A percentile compares a stretch with the other conserved stretches of the same genome.
These are phyloP conservation scores for Salvia rosmarinus DNA, from an alignment of 257 asterid species.

Conservation along the genomic window DNA sequence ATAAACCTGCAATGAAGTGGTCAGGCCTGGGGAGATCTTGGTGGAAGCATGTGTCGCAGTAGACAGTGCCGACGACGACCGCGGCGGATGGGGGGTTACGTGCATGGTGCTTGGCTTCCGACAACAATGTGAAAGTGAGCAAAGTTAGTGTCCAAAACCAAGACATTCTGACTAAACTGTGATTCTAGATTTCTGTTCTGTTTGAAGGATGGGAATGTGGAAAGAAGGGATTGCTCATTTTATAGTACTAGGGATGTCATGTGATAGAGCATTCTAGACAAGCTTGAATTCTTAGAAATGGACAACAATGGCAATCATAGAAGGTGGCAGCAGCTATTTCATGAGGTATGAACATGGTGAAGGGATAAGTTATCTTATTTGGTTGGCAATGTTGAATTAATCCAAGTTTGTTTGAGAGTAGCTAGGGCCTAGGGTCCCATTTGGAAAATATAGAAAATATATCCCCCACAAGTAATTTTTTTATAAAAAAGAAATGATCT, in stretches of 20 bases:
- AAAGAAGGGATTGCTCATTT: neutral
- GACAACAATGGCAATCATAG: slow-evolving; percentile 15
- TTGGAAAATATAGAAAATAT: no score
- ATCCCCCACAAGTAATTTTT: no score
- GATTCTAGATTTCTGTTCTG: neutral
- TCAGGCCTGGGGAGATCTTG: slow-evolving; percentile 34
- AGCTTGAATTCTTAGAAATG: neutral
- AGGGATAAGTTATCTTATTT: slow-evolving; percentile 7
- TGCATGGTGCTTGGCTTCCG: slow-evolving; percentile 45
- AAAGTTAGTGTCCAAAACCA: slow-evolving; percentile 45
- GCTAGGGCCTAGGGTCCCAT: slow-evolving; percentile 51
- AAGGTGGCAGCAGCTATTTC: slow-evolving; percentile 30
- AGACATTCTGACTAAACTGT: slow-evolving; percentile 32
- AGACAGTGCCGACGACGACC: slow-evolving; percentile 61
- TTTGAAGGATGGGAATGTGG: neutral
- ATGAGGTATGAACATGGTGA: neutral
- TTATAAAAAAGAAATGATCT: no score
- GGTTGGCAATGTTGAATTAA: slow-evolving; percentile 3
- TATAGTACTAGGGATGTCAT: neutral
- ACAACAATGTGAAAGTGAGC: slow-evolving; percentile 34
- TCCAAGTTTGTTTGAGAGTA: slow-evolving; percentile 11
- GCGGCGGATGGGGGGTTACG: slow-evolving; percentile 51
- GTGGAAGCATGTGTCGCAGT: slow-evolving; percentile 62
- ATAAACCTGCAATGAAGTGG: slow-evolving; percentile 71
- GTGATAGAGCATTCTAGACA: neutral